Percentiles rank a stretch among this genome's conserved stretches.
Conservation (phyloP, 352 stramenopile genomes). For the Globisporangium cystogenes region DNA sequence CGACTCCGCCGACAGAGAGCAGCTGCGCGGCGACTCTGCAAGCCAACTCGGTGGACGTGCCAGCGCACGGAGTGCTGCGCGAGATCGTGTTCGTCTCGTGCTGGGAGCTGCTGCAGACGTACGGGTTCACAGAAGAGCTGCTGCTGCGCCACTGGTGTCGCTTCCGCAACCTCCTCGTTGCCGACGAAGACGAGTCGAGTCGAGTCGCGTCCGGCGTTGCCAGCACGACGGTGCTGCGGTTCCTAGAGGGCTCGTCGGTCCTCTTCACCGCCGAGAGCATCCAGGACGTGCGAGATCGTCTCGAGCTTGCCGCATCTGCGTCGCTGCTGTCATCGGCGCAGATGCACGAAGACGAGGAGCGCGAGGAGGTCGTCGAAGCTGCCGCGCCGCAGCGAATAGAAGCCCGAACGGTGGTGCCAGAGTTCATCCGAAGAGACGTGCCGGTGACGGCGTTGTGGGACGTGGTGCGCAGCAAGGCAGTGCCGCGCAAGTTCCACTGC, state of each 20-base stretch:
- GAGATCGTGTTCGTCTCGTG: constrained; percentile 66
- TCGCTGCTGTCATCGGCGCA: background rate
- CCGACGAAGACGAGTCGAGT: constrained; percentile 15
- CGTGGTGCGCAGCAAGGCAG: constrained; percentile 21
- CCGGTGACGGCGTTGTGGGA: constrained; percentile 32
- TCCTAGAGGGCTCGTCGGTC: constrained; percentile 64
- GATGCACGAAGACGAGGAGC: background rate
- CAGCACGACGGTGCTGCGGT: constrained; percentile 28
- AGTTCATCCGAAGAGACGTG: constrained; percentile 39
- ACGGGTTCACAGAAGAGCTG: constrained; percentile 33
- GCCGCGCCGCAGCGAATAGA: background rate
- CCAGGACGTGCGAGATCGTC: constrained; percentile 40
- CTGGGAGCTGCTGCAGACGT: constrained; percentile 48
- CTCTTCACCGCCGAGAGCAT: constrained; percentile 46
- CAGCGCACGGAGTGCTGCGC: constrained; percentile 37
- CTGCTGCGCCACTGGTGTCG: constrained; percentile 54
- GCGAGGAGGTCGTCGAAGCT: background rate
- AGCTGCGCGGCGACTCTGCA: constrained; percentile 17
- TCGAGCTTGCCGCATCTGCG: background rate
- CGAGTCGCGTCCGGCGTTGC: constrained; percentile 3
- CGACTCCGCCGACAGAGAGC: constrained; percentile 7
- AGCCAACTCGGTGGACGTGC: constrained; percentile 13
- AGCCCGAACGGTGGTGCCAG: constrained; percentile 26
- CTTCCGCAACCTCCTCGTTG: constrained; percentile 64
- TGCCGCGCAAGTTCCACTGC: constrained; percentile 67